Percentiles rank a stretch among this genome's conserved stretches.
These are phyloP conservation scores for Penicillium egyptiacum DNA, from an alignment of 495 filamentous ascomycete genomes.

Conservation along the genomic window DNA sequence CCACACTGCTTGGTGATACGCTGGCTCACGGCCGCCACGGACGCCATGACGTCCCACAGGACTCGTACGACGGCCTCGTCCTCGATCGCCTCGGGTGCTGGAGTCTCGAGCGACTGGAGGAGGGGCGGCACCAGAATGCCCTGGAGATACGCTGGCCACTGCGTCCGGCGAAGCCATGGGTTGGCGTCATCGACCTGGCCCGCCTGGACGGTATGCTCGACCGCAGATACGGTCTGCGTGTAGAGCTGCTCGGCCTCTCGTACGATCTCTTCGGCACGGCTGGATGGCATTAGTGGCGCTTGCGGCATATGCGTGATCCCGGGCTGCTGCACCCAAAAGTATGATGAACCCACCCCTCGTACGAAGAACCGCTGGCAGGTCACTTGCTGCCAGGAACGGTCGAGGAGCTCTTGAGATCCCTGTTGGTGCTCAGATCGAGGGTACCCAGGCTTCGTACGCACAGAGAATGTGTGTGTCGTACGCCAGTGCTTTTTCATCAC, in stretches of 20 bases:
- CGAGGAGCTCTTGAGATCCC: neutral
- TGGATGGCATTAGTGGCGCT: too few relatives aligned
- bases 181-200: slow-evolving; percentile 9
- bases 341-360: too few relatives aligned
- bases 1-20: slow-evolving; percentile 7
- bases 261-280: too few relatives aligned
- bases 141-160: slow-evolving; percentile 10
- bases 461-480: neutral
- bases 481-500: neutral
- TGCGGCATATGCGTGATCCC: too few relatives aligned
- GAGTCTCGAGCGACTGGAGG: neutral
- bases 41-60: slow-evolving; percentile 5
- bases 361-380: too few relatives aligned
- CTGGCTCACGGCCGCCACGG: slow-evolving; percentile 12
- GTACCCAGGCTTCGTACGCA: neutral
- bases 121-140: neutral
- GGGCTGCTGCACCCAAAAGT: too few relatives aligned
- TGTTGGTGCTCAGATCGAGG: neutral
- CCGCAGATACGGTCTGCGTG: neutral
- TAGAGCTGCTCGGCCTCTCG: neutral
- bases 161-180: slow-evolving; percentile 14
- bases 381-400: neutral
- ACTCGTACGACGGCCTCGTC: neutral
- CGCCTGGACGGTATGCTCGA: neutral
- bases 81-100: neutral